phyloP scores from a whole-genome alignment of 495 filamentous ascomycete species.

The Penicillium goetzii region DNA sequence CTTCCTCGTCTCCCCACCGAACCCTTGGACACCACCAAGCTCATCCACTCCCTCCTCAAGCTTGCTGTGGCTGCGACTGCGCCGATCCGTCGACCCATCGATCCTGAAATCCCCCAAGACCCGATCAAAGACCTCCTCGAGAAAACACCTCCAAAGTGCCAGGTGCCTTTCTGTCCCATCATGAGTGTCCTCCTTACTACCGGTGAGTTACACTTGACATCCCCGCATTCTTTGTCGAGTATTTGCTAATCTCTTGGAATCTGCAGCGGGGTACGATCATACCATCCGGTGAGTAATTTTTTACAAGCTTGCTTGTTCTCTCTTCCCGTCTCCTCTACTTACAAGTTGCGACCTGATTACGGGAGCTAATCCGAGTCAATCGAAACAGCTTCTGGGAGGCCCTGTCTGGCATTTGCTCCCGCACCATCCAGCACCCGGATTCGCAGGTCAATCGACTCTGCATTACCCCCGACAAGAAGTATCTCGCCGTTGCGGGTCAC shows the following conservation, averaged over 20 bases:
- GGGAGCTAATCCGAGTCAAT: not conserved
- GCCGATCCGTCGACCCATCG: not conserved
- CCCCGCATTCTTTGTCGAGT: slow-evolving; percentile 33
- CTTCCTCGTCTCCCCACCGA: not conserved
- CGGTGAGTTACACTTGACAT: slow-evolving; percentile 55
- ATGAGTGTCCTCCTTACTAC: slow-evolving; percentile 93
- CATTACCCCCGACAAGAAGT: slow-evolving; percentile 97
- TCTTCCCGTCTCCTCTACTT: not conserved
- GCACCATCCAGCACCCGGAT: slow-evolving; percentile 95
- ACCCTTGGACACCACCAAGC: not conserved
- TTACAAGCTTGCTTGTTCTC: not conserved
- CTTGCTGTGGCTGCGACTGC: not conserved
- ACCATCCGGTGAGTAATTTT: slow-evolving; percentile 78
- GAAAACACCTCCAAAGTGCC: not conserved
- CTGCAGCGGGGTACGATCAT: slow-evolving; percentile 93
- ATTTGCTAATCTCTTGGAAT: slow-evolving; percentile 33
- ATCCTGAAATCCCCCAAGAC: not conserved
- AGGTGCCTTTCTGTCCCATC: not conserved
- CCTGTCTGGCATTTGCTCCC: slow-evolving; percentile 94
- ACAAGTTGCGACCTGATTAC: not conserved
- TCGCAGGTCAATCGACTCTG: slow-evolving; percentile 98
- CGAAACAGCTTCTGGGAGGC: slow-evolving; percentile 90
- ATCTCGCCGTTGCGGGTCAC: slow-evolving; percentile 91
- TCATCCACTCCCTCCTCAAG: not conserved
- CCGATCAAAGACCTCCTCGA: not conserved